Base-by-base conservation (phyloP, 352 stramenopile genomes). In the Phytopythium chamaehyphon region DNA sequence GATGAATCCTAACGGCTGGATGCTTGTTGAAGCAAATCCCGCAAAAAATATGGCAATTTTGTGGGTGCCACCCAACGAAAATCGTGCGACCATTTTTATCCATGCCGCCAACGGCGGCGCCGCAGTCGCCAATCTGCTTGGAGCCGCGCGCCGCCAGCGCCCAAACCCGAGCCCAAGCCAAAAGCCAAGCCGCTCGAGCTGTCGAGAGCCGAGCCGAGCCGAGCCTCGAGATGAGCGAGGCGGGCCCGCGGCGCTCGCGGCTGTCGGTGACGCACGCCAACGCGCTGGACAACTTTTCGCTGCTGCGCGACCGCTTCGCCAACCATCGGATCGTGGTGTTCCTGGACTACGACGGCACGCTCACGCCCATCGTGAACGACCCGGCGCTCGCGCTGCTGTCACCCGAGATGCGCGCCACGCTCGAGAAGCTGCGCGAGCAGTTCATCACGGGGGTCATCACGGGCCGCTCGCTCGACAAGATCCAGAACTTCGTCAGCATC, bases 281-380 rank as follows among this genome's bases (percentile, higher is more conserved):
- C 48, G 83, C 83, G 44, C 61, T 93, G 43, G 55, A 64, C 37
- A 88, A 93, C 59, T 91, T 93, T 37, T 55, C 65, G 39, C 52
- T 68, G 43, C 63, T 93, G 45, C 62, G 79, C 31, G 28, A 54
- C 18, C 73, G 66, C 21, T 84, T 93, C 40, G 55, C 50, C 19
- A 61, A 76, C 54, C 73, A 73, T 23, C 76, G 77, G 24, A 63
- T 96, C 19, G 86, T 93, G 16, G 55, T 96, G 18, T 95, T 96
- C 38, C 68, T 95, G 38, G 86, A 96, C 69, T 96, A 96, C 28
- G 88, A 96, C 28, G 88, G 88, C 19, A 96, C 88, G 28, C 69
- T 96, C 10, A 95, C 85, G 15, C 88, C 88, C 6, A 96, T 96
- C 39, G 88, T 96, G 45, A 95, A 83, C 39, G 85, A 96, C 61